Evolutionary conservation across 2,329 filamentous ascomycete genomes (phyloP).

Genomic region (Penicillium aurantiogriseum): DNA sequence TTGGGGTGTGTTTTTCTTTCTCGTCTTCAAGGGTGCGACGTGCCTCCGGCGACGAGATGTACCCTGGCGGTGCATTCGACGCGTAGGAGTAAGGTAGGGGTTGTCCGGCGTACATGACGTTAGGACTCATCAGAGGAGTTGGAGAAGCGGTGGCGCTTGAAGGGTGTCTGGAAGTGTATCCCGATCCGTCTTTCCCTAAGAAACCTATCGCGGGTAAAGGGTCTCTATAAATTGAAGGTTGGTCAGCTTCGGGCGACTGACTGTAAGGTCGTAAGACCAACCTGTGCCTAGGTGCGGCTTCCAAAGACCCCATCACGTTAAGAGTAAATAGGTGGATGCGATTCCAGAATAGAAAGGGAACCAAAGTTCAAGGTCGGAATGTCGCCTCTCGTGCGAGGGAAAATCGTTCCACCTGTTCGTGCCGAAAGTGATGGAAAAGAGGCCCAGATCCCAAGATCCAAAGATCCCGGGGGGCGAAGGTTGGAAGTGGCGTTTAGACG

Average conservation of each 20-base stretch:
- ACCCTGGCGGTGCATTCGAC: constrained; percentile 39
- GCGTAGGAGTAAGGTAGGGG: constrained; percentile 43
- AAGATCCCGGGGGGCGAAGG: constrained; percentile 10
- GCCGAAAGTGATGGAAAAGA: constrained; percentile 1
- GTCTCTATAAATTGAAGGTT: constrained; percentile 31
- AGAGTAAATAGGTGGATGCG: neutral
- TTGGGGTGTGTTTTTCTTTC: constrained; percentile 38
- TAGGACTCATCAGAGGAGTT: constrained; percentile 44
- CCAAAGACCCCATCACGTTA: constrained; percentile 41
- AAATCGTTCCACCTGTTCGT: constrained; percentile 20
- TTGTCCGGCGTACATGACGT: constrained; percentile 44
- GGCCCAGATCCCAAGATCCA: constrained; percentile 2
- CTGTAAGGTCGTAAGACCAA: constrained; percentile 24
- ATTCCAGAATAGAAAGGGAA: neutral
- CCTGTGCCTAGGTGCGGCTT: constrained; percentile 40
- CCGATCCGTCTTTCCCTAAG: constrained; percentile 40
- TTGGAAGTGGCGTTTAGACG: constrained; percentile 12
- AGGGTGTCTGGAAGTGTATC: constrained; percentile 35
- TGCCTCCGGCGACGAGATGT: constrained; percentile 46
- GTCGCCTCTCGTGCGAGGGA: constrained; percentile 15
- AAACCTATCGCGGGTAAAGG: constrained; percentile 46
- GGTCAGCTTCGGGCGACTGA: constrained; percentile 24
- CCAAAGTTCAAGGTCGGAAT: constrained; percentile 6
- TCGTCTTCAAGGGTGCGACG: constrained; percentile 44
- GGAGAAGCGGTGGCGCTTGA: constrained; percentile 37